Percentiles rank a stretch among this genome's conserved stretches.
Conservation (phyloP, 2,329 filamentous ascomycete species). For the Apiospora kogelbergensis region DNA sequence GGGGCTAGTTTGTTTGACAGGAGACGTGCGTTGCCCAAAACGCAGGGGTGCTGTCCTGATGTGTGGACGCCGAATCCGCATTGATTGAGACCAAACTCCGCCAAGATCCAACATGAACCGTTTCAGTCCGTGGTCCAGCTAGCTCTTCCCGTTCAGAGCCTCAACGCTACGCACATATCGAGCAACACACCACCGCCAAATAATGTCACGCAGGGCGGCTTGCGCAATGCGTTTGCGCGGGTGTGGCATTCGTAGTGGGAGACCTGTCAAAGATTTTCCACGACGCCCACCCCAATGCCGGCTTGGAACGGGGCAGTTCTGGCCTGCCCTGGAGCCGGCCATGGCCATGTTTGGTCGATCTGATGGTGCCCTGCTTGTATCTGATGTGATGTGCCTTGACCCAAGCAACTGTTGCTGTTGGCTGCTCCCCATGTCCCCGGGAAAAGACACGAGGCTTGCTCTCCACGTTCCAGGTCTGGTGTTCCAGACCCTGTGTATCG, state of each 20-base stretch:
- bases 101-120: conserved; percentile 24
- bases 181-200: neutral
- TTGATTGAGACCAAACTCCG: conserved; percentile 23
- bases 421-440: conserved; percentile 1
- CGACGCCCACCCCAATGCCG: neutral
- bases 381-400: neutral
- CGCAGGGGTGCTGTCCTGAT: neutral
- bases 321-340: neutral
- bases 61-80: neutral
- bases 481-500: conserved; percentile 4
- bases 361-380: neutral
- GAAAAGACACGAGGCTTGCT: neutral
- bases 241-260: neutral
- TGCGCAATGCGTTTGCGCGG: neutral
- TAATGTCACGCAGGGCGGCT: neutral
- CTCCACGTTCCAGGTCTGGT: neutral
- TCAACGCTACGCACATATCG: too few species aligned
- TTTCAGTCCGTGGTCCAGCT: conserved; percentile 18
- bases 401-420: too few species aligned
- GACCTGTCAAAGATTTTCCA: neutral
- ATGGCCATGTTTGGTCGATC: neutral
- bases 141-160: neutral
- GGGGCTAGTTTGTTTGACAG: conserved; percentile 2
- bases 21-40: neutral
- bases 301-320: neutral